Evolutionary conservation across 192 early-diverging fungal genomes (phyloP).

Genomic region (Backusella sp.): DNA sequence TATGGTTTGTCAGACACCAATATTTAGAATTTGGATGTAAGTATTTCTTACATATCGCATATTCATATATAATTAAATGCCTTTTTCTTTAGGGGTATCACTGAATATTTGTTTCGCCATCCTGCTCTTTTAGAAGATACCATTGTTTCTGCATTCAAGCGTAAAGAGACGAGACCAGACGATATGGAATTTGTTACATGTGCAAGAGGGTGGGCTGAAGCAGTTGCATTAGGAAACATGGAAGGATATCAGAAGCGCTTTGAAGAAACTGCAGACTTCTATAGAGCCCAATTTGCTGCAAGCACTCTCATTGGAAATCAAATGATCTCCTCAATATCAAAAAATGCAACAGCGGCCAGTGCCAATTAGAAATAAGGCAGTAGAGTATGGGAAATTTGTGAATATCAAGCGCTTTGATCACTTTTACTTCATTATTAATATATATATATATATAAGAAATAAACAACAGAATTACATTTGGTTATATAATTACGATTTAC

Average conservation of each 20-base stretch:
- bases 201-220: slow-evolving; percentile 90
- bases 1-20: slow-evolving; percentile 92
- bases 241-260: slow-evolving; percentile 85
- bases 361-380: background rate
- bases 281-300: slow-evolving; percentile 59
- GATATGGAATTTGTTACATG: slow-evolving; percentile 90
- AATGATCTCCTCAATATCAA: slow-evolving; percentile 56
- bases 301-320: slow-evolving; percentile 51
- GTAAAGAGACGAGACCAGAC: slow-evolving; percentile 71
- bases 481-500: background rate
- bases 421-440: background rate
- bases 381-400: no score
- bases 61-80: background rate
- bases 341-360: slow-evolving; percentile 25
- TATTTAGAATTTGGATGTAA: slow-evolving; percentile 88
- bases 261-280: slow-evolving; percentile 80
- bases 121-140: slow-evolving; percentile 81
- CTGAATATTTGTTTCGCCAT: slow-evolving; percentile 89
- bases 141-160: slow-evolving; percentile 76
- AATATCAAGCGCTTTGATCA: no score
- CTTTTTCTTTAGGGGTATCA: slow-evolving; percentile 68
- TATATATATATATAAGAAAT: no score
- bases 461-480: background rate
- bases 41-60: background rate
- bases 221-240: slow-evolving; percentile 77